Base-by-base conservation (phyloP, 2,329 filamentous ascomycete species). In the Diaporthe nobilis region DNA sequence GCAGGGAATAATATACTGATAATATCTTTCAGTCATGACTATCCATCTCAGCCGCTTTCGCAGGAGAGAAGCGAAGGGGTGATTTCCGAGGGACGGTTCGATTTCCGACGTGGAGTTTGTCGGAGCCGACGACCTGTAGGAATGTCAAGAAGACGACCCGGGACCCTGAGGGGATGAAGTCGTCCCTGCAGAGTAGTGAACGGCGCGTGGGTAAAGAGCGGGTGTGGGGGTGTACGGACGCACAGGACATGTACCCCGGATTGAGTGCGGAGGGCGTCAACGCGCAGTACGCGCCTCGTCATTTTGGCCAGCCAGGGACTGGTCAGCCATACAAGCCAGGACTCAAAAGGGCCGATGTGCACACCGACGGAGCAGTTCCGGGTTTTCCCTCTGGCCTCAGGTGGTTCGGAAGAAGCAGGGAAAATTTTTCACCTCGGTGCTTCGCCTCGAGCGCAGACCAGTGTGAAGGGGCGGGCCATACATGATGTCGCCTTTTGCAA, bases 91-190 rank as follows among this genome's bases (percentile, higher is more conserved):
- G 28, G 20, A 34, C 22, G 28, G 22, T 34, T 71, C 72, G 72
- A 63, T 74, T 70, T 74, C 72, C 65, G 71, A 76, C 57, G 44
- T 74, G 75, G 75, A 71, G 63, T 61, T 58, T 25, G 37, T 63
- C 75, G 75, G 75, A 71, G 49, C 75, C 75, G 75, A 76, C 58
- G 17, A 53, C 47, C 20, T 37, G 55, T 61, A 61, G 44, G n/a
- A 63, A 34, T 25, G 44, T 9, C 20, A 49, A 7, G 42, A 42
- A 25, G 49, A 28, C 37, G 44, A 42, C 34, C 20, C 47, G 34
- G 44, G 49, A 55, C 49, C 47, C 65, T 68, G 34, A 42, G 13
- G 17, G 13, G 15, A 9, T 13, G 47, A 42, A 17, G 47, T 55
- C 49, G 65, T 70, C 65, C 65, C 13, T 55, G 34, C 47, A 55